phyloP scores from a whole-genome alignment of 768 basidiomycete species.

The Hebeloma cylindrosporum region DNA sequence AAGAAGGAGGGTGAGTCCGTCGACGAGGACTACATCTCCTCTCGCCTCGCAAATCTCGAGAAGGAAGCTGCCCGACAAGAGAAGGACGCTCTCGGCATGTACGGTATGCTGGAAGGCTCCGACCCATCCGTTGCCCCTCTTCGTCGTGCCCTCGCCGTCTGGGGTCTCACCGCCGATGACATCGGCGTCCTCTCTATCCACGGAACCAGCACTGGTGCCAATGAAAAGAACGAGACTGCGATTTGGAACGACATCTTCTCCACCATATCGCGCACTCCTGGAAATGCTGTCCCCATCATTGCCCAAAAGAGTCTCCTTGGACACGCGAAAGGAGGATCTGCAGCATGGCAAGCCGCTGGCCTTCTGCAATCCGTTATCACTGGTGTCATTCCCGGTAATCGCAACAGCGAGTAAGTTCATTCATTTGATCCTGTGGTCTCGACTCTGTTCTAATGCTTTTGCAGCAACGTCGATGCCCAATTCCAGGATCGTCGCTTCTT shows the following conservation, averaged over 20 bases:
- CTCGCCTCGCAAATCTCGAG: conserved; percentile 82
- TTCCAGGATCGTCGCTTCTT: conserved; percentile 88
- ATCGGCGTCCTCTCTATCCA: conserved; percentile 89
- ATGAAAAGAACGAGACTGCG: conserved; percentile 94
- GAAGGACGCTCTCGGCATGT: conserved; percentile 87
- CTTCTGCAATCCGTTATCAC: conserved; percentile 81
- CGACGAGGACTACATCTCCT: conserved; percentile 70
- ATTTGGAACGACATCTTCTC: conserved; percentile 96
- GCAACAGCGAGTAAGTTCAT: conserved; percentile 86
- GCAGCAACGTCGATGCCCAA: conserved; percentile 88
- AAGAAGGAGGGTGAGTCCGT: conserved; percentile 50
- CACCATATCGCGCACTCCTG: conserved; percentile 84
- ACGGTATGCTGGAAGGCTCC: conserved; percentile 90
- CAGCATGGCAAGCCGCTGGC: conserved; percentile 95
- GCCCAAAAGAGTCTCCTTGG: conserved; percentile 98
- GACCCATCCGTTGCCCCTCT: conserved; percentile 88
- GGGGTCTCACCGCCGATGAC: conserved; percentile 93
- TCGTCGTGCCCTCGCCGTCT: conserved; percentile 93
- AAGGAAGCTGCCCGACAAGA: conserved; percentile 90
- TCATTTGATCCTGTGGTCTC: neutral
- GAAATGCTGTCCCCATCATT: conserved; percentile 96
- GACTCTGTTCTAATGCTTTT: conserved; percentile 10
- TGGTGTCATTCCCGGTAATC: conserved; percentile 92
- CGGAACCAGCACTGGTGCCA: conserved; percentile 85
- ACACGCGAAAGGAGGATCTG: conserved; percentile 98